Evolutionary conservation across 768 basidiomycete genomes (phyloP).

Genomic region (Tulasnella sp.): DNA sequence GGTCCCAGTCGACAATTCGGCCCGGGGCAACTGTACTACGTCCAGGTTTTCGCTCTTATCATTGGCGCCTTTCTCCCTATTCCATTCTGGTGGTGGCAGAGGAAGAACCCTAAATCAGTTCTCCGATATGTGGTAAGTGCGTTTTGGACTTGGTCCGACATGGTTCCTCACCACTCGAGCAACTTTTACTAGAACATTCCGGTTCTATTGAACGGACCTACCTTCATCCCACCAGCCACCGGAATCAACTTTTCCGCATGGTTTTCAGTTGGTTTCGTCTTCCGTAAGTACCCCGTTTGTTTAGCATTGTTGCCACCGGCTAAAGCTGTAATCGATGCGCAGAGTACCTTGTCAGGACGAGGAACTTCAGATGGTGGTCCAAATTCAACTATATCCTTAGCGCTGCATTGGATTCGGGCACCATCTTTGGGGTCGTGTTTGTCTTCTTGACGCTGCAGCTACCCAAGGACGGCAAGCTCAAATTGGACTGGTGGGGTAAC

Average conservation of each 20-base stretch:
- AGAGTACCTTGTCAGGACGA: constrained; percentile 44
- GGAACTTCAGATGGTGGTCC: constrained; percentile 48
- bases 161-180: not conserved
- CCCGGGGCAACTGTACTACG: constrained; percentile 38
- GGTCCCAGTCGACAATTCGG: constrained; percentile 46
- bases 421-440: constrained; percentile 39
- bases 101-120: constrained; percentile 37
- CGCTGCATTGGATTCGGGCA: constrained; percentile 42
- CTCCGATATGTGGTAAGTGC: constrained; percentile 34
- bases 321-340: not conserved
- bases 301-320: not conserved
- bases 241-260: constrained; percentile 47
- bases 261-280: constrained; percentile 44
- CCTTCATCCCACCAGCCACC: constrained; percentile 44
- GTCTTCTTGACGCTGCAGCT: constrained; percentile 44
- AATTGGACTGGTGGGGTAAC: constrained; percentile 42
- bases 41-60: constrained; percentile 40
- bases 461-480: constrained; percentile 36
- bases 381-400: constrained; percentile 50
- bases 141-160: not conserved
- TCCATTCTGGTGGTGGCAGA: constrained; percentile 40
- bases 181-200: constrained; percentile 35
- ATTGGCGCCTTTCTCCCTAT: constrained; percentile 43
- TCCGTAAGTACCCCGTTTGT: constrained; percentile 38
- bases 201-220: constrained; percentile 42